These are phyloP conservation scores for Boletus nobilissimus DNA, from an alignment of 1,284 basidiomycete genomes.

Conservation along the genomic window DNA sequence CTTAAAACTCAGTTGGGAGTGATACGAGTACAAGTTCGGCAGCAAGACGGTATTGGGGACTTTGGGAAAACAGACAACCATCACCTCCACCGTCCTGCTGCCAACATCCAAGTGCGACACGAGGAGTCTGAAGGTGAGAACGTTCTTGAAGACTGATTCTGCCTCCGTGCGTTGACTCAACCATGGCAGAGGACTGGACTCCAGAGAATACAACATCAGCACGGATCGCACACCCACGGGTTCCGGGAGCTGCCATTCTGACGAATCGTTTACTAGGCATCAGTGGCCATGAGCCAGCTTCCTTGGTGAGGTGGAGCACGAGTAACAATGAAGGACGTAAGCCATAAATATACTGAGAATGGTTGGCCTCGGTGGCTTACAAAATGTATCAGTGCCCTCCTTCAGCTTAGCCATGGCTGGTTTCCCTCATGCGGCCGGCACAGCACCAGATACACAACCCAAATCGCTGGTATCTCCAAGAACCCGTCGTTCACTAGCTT, in stretches of 20 bases:
- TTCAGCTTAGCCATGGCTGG: slow-evolving; percentile 25
- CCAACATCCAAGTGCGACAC: slow-evolving; percentile 7
- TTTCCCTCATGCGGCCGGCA: slow-evolving; percentile 10
- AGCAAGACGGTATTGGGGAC: slow-evolving; percentile 39
- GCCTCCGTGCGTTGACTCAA: background rate
- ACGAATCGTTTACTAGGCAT: background rate
- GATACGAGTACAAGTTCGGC: slow-evolving; percentile 52
- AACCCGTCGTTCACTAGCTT: slow-evolving; percentile 1
- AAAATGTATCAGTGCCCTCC: slow-evolving; percentile 26
- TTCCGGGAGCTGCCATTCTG: slow-evolving; percentile 5
- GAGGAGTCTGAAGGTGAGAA: slow-evolving; percentile 25
- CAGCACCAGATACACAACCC: background rate
- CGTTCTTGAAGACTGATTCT: background rate
- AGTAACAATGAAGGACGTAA: slow-evolving; percentile 29
- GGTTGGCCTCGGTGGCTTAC: background rate
- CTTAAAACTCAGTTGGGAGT: slow-evolving; percentile 75
- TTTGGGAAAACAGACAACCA: slow-evolving; percentile 19
- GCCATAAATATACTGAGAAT: background rate
- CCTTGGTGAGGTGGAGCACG: slow-evolving; percentile 4
- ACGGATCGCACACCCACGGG: background rate
- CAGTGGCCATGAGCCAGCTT: background rate
- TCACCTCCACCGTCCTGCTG: background rate
- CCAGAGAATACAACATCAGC: background rate
- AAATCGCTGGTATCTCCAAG: slow-evolving; percentile 9
- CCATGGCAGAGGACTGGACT: slow-evolving; percentile 14